phyloP scores from a whole-genome alignment of 108 stramenopile species.

The Pseudonitzschia multiseries region DNA sequence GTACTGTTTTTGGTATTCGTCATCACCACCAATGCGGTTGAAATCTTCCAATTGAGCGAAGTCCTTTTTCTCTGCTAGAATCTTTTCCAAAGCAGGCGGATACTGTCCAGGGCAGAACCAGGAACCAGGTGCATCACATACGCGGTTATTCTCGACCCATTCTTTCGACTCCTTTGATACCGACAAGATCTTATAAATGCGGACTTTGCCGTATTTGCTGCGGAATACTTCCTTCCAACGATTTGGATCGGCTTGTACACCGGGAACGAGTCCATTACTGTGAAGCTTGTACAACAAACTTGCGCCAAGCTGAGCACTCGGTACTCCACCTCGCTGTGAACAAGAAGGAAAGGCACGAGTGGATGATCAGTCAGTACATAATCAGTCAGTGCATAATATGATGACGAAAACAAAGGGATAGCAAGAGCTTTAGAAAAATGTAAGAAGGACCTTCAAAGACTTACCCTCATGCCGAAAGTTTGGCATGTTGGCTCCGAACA shows the following conservation, averaged over 20 bases:
- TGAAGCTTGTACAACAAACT: constrained; percentile 92
- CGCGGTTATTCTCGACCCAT: constrained; percentile 83
- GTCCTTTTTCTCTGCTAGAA: constrained; percentile 79
- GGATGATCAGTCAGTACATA: not conserved
- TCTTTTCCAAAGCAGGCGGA: constrained; percentile 85
- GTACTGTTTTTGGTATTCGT: constrained; percentile 72
- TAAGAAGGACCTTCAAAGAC: constrained; percentile 4
- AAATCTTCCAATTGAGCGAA: constrained; percentile 92
- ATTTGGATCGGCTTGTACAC: constrained; percentile 74
- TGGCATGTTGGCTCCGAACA: constrained; percentile 93
- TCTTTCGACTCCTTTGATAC: constrained; percentile 88
- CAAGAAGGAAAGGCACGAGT: not conserved
- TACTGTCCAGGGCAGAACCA: constrained; percentile 93
- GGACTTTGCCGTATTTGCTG: constrained; percentile 93
- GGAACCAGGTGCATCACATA: constrained; percentile 84
- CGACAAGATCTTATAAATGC: constrained; percentile 92
- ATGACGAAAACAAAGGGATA: too few relatives aligned
- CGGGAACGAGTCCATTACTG: constrained; percentile 65
- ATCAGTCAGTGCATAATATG: too few relatives aligned
- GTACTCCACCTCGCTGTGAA: constrained; percentile 45
- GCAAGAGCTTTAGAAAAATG: too few relatives aligned
- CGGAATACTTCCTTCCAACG: constrained; percentile 83
- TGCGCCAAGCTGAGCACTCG: constrained; percentile 70
- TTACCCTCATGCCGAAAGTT: constrained; percentile 57
- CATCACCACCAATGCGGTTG: constrained; percentile 64